These are phyloP conservation scores for Salvia miltiorrhiza DNA, from an alignment of 257 asterid species.

Conservation along the genomic window DNA sequence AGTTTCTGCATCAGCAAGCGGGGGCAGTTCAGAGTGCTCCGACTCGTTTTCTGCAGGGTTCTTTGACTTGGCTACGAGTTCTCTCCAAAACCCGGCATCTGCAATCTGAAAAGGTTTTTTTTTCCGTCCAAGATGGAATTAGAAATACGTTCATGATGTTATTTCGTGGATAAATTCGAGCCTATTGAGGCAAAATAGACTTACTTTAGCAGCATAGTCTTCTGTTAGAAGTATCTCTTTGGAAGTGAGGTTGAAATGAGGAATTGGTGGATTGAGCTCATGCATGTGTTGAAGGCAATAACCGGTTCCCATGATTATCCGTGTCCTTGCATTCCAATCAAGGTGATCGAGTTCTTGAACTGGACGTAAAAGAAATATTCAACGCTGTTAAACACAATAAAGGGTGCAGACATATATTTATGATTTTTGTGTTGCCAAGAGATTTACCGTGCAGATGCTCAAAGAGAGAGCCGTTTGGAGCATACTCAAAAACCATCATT, in stretches of 20 bases:
- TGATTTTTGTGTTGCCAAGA: background rate
- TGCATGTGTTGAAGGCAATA: slow-evolving; percentile 90
- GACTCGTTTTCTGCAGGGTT: slow-evolving; percentile 35
- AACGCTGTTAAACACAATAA: background rate
- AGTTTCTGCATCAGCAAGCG: slow-evolving; percentile 54
- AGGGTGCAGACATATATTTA: background rate
- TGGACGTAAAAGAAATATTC: slow-evolving; percentile 26
- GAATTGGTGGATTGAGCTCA: slow-evolving; percentile 66
- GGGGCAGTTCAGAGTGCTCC: slow-evolving; percentile 48
- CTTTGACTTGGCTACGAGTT: slow-evolving; percentile 46
- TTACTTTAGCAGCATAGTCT: slow-evolving; percentile 95
- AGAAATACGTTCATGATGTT: background rate
- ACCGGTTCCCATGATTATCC: slow-evolving; percentile 79
- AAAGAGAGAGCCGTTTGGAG: slow-evolving; percentile 78
- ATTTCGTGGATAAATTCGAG: background rate
- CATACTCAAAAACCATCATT: slow-evolving; percentile 98
- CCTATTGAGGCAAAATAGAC: background rate
- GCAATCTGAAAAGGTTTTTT: slow-evolving; percentile 44
- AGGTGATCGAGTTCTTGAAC: slow-evolving; percentile 84
- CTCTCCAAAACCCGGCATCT: slow-evolving; percentile 67
- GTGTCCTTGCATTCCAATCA: slow-evolving; percentile 81
- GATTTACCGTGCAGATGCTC: slow-evolving; percentile 88
- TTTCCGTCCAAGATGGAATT: background rate
- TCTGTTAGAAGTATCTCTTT: slow-evolving; percentile 65
- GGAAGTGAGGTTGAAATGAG: slow-evolving; percentile 56